Evolutionary conservation across 2,329 filamentous ascomycete species (phyloP).

Genomic region (Pseudodiploospora longispora): DNA sequence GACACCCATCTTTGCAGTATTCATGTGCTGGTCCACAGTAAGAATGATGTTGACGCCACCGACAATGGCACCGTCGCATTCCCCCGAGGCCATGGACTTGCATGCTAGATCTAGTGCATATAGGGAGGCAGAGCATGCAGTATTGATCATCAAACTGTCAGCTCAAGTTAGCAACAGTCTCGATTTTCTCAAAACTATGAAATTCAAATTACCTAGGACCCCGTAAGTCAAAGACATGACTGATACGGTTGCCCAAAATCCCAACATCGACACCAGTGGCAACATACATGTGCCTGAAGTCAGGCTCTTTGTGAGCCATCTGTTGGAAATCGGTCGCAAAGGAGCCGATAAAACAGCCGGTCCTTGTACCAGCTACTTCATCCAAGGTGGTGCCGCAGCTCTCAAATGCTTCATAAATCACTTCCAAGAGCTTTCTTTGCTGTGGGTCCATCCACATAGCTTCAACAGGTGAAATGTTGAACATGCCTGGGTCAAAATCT

Average conservation of each 20-base stretch:
- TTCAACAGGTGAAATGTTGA: conserved; percentile 29
- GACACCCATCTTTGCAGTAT: conserved; percentile 12
- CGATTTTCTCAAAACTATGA: no score
- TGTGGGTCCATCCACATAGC: conserved; percentile 33
- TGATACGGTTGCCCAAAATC: conserved; percentile 29
- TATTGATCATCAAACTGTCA: conserved; percentile 20
- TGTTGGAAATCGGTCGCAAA: conserved; percentile 4
- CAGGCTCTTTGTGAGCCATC: conserved; percentile 2
- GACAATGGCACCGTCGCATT: conserved; percentile 25
- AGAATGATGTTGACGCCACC: conserved; percentile 29
- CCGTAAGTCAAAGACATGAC: conserved; percentile 27
- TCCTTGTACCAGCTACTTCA: conserved; percentile 10
- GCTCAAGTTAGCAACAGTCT: no score
- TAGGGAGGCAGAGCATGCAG: conserved; percentile 29
- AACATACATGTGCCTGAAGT: conserved; percentile 4
- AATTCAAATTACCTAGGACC: conserved; percentile 16
- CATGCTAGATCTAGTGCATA: conserved; percentile 16
- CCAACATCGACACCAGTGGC: conserved; percentile 23
- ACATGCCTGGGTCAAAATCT: conserved; percentile 30
- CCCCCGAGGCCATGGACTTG: conserved; percentile 20
- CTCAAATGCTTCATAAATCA: conserved; percentile 34
- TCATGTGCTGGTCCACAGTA: conserved; percentile 14
- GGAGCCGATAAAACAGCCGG: conserved; percentile 3
- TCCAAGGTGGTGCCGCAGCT: conserved; percentile 25
- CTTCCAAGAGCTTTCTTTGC: conserved; percentile 31